A percentile compares a stretch with the other conserved stretches of the same genome.
These are phyloP conservation scores for Arachis monticola DNA, from an alignment of 331 rosid genomes.

Conservation along the genomic window DNA sequence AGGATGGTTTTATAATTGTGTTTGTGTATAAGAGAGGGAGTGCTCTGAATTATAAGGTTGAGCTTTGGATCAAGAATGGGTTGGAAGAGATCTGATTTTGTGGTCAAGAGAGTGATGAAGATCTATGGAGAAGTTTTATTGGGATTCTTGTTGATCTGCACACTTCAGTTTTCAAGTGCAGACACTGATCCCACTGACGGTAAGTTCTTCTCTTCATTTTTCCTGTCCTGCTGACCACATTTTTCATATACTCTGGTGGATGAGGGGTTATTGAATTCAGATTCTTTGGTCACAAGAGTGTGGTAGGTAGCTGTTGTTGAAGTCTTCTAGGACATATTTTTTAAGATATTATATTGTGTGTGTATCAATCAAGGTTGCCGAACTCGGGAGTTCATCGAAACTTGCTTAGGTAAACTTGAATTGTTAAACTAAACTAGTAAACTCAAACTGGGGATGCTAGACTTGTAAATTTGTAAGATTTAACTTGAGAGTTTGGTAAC, in stretches of 20 bases:
- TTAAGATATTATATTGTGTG: not conserved
- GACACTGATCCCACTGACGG: conserved; percentile 79
- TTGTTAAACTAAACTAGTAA: too few species aligned
- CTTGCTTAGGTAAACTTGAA: too few species aligned
- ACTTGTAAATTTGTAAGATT: too few species aligned
- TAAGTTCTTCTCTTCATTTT: conserved; percentile 46
- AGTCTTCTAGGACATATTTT: conserved; percentile 29
- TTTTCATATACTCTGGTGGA: conserved; percentile 20
- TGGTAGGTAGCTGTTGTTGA: conserved; percentile 6
- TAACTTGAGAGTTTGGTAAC: too few species aligned
- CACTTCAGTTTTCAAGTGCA: conserved; percentile 60
- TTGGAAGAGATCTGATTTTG: conserved; percentile 61
- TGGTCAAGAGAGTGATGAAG: conserved; percentile 51
- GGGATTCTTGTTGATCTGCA: conserved; percentile 62
- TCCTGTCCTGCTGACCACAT: conserved; percentile 26
- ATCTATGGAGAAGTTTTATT: conserved; percentile 56
- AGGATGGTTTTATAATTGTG: conserved; percentile 52
- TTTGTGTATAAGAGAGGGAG: conserved; percentile 16
- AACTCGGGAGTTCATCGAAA: too few species aligned
- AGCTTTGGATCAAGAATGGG: conserved; percentile 64
- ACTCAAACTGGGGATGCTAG: too few species aligned
- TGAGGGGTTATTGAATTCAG: conserved; percentile 20
- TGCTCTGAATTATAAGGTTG: conserved; percentile 44
- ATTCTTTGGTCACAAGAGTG: conserved; percentile 29
- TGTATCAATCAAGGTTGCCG: not conserved